Evolutionary conservation across 164 flowering plant genomes (phyloP), one percentile per base, ranked within the genome.

Genomic region (Warburgia ugandensis): DNA sequence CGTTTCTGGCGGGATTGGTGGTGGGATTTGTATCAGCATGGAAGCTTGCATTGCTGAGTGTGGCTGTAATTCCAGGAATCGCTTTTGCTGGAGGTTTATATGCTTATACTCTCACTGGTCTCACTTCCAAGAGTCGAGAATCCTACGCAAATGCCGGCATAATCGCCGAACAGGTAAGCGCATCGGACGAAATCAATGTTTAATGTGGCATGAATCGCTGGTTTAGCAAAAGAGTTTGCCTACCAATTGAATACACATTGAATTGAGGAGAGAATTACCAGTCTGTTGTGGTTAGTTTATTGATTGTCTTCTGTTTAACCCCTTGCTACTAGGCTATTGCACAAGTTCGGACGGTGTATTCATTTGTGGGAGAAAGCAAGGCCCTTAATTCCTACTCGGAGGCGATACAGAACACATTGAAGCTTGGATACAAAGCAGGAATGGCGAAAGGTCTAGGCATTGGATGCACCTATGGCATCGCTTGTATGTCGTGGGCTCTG

Each of bases 401-500:
- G 64, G 84, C 91, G 5, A 82, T 89, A 59, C 94, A 89, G 31
- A 77, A 79, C 60, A 86, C 97, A 1, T 59, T 86, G 64, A 86
- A 88, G 69, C 85, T 84, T 26, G 97, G 97, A 2, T 89, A 89
- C 70, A 94, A 89, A 66, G 97, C 99, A 21, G 99, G 99, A 5
- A 82, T 94, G 91, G 97, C 99, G 16, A 94, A 94, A 64, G 99
- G 99, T 25, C 62, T 94, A 13, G 99, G 99, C 22, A 76, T 94
- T 10, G 99, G 99, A 69, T 86, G 94, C 48, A 89, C 97, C 0
- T 89, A 89, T 68, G 91, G 97, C 19, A 86, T 88, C 30, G 97
- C 95, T 4, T 94, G 95, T 68, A 86, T 88, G 95, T 94, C 97
- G 10, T 94, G 97, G 97, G 99, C 99, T 8, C 87, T 94, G 45